Evolutionary conservation across 192 early-diverging fungal genomes (phyloP).

Genomic region (Rhizoclosmatium sp.): DNA sequence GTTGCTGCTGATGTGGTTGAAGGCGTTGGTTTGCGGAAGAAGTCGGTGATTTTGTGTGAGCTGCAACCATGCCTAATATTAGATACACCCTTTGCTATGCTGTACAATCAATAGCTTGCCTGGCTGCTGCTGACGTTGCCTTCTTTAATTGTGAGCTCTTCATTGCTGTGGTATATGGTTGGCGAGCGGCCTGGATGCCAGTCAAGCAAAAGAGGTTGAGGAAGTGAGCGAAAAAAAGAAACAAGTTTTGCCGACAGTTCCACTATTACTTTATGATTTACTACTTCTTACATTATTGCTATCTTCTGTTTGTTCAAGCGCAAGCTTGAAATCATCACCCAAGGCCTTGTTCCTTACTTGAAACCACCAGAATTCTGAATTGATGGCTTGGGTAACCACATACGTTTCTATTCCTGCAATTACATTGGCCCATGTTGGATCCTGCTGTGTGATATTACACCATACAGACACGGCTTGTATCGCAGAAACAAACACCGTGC

Average conservation of each 20-base stretch:
- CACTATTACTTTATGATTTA: not conserved
- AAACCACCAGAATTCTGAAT: constrained; percentile 21
- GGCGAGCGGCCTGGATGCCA: no score
- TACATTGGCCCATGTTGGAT: not conserved
- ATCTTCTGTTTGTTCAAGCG: not conserved
- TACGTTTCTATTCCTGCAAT: constrained; percentile 8
- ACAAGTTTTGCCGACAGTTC: not conserved
- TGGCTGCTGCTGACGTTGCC: not conserved
- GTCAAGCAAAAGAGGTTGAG: not conserved
- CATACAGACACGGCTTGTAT: not conserved
- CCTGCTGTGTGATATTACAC: not conserved
- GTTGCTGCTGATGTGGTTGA: not conserved
- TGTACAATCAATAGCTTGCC: not conserved
- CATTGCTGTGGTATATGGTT: not conserved
- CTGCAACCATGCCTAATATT: constrained; percentile 53
- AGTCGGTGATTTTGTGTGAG: constrained; percentile 49
- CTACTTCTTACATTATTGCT: not conserved
- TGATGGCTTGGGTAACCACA: constrained; percentile 9
- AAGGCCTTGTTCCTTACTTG: not conserved
- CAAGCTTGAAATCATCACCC: not conserved
- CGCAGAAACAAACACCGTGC: constrained; percentile 1
- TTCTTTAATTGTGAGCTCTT: constrained; percentile 1
- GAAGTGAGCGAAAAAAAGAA: not conserved
- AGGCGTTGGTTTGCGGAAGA: constrained; percentile 55
- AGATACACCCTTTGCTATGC: not conserved